Conservation (phyloP, 345 rosid species). For the Brassica cretica region DNA sequence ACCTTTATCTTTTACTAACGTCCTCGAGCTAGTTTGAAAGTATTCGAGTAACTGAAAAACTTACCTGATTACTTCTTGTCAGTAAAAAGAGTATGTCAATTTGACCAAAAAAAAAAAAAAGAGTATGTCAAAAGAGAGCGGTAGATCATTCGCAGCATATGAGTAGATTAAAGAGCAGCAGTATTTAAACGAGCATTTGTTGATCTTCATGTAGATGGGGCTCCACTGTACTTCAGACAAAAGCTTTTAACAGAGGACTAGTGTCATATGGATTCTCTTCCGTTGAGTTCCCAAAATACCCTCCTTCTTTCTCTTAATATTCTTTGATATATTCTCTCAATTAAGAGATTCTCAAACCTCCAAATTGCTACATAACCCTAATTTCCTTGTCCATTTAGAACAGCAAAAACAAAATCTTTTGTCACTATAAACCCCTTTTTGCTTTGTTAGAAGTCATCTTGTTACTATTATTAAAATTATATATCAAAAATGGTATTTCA, state of each 20-base stretch:
- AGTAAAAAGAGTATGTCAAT: background rate
- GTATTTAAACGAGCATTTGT: conserved; percentile 20
- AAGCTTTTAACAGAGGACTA: conserved; percentile 32
- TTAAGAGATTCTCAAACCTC: background rate
- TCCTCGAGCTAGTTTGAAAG: background rate
- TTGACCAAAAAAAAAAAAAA: too few relatives aligned
- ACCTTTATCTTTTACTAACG: background rate
- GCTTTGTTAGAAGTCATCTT: background rate
- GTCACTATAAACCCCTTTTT: background rate
- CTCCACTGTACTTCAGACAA: conserved; percentile 42
- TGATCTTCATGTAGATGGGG: conserved; percentile 34
- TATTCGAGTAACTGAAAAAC: background rate
- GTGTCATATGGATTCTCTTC: conserved; percentile 38
- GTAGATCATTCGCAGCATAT: conserved; percentile 11
- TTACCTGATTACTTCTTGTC: conserved; percentile 1
- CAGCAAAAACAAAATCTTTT: background rate
- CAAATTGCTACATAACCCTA: background rate
- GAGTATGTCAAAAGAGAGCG: background rate
- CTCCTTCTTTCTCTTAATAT: background rate
- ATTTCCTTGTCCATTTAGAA: background rate
- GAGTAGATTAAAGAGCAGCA: background rate
- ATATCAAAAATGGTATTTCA: background rate
- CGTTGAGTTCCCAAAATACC: background rate
- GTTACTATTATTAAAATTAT: background rate
- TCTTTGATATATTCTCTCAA: background rate